Percentiles rank a stretch among this genome's conserved stretches.
phyloP scores from a whole-genome alignment of 2,329 filamentous ascomycete genomes.

The Fusarium xylarioides region DNA sequence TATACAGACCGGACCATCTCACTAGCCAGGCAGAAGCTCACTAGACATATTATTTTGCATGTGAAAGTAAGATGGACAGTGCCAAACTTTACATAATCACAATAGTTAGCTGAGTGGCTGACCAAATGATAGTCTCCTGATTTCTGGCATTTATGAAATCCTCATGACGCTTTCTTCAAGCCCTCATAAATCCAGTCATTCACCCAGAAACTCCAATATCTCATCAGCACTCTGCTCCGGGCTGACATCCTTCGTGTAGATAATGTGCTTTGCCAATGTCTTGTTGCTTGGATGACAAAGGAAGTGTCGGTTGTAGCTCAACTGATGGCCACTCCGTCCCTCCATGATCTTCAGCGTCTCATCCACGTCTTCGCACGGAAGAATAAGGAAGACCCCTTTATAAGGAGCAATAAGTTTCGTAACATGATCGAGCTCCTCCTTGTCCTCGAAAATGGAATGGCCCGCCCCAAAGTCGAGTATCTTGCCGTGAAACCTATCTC shows the following conservation, averaged over 20 bases:
- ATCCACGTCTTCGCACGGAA: not conserved
- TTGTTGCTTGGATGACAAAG: not conserved
- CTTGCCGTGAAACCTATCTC: not conserved
- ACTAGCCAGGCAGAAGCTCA: not conserved
- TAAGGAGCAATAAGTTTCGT: accelerated
- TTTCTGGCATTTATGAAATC: not conserved
- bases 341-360: not conserved
- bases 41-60: accelerated
- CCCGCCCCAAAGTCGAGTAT: not conserved
- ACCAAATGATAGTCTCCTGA: not conserved
- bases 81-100: not conserved
- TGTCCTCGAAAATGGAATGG: not conserved
- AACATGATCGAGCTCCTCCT: not conserved
- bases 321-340: not conserved
- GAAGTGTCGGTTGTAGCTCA: not conserved
- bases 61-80: not conserved
- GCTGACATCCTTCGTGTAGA: not conserved
- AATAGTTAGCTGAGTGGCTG: too few relatives aligned
- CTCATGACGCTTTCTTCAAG: too few relatives aligned
- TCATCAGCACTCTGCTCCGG: too few relatives aligned
- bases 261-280: accelerated
- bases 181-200: too few relatives aligned
- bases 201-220: not conserved
- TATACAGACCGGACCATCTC: not conserved
- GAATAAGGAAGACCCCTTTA: not conserved